Base-by-base conservation (phyloP, 2,329 filamentous ascomycete genomes). In the Hypomyces rosellus region DNA sequence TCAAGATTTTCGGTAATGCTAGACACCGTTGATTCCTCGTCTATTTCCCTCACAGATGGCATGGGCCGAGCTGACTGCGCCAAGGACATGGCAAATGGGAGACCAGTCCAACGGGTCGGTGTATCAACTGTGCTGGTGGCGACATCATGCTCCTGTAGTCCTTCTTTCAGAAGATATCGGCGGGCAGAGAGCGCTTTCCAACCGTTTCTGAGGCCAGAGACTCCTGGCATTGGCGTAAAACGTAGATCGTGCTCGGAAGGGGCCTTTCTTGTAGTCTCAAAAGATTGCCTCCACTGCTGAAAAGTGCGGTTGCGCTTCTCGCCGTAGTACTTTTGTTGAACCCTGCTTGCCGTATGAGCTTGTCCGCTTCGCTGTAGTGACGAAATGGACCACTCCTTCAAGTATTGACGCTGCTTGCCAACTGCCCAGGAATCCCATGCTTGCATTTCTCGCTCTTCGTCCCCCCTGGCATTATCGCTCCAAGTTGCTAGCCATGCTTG, bases 61-160 rank as follows among this genome's bases (percentile, higher is more conserved):
- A 68, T 68, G 13, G 58, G 57, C 22, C 59, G 60, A 18, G 61
- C 48, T 9, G 59, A 54, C 18, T 63, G 37, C 2, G 60, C 57
- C 30, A 65, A 67, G 6, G 65, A 60, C 53, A 70, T 64, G 5
- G 69, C 64, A 30, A 69, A 63, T 6, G 69, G 62, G 46, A 69
- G 63, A 3, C 74, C 70, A 3, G 71, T 74, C 66, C 72, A 70
- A 45, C 71, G 71, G n/a, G 72, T 76, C 2, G 74, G 74, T 7
- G 74, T 76, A 44, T 69, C 68, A 13, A 70, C 49, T 6, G 59
- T 50, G 42, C 54, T 61, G 16, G 52, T 49, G 1, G 54, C 43
- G 34, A 57, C 55, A 36, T 61, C 59, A 15, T 53, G 56, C 8
- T 49, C 51, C 22, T 54, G 53, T 18, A 60, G 56, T 6, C 55